Evolutionary conservation across 2,329 filamentous ascomycete genomes (phyloP), one percentile per base, ranked within the genome.

Genomic region (Exophiala spinifera): DNA sequence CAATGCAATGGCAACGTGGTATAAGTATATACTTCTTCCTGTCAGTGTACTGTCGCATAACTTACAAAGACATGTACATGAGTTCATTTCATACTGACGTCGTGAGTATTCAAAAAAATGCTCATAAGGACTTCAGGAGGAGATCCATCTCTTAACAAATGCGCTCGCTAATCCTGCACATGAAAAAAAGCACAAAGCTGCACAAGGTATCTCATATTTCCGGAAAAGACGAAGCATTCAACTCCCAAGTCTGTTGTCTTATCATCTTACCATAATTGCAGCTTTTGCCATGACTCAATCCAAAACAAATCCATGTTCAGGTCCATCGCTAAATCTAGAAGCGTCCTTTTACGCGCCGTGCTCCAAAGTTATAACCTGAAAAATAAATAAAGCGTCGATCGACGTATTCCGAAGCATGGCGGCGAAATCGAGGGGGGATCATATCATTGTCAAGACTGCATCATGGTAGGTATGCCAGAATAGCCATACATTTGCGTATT

Each of bases 401-500:
- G 7, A 31, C 11, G 7, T 6, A 10, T 31, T 6, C 28, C 3
- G 6, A 10, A 31, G 28, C 8, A 10, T 2, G 3, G 28, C 28
- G 11, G 28, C 11, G 3, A 31, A 31, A 31, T 10, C 28, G 28
- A 10, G 28, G 28, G 28, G 4, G 8, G 28, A 31, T 10, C 28
- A 31, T 31, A 10, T 31, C 28, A 19, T 19, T 10, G 17, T 39
- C 14, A 39, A 19, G 36, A 39, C 36, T 39, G 36, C 36, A 39
- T 39, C 36, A 39, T 39, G 10, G 36, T 39, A 44, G 42, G 42
- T 13, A 64, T 61, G 28, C 55, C 51, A 25, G 58, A 57, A 45
- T 53, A 64, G 42, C 60, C 60, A 55, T 61, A 64, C 53, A 64
- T 57, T 19, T 57, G 55, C 19, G 52, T 57, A 42, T 47, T 51